Evolutionary conservation across 441 rosid species (phyloP).

Genomic region (Adansonia gregorii): DNA sequence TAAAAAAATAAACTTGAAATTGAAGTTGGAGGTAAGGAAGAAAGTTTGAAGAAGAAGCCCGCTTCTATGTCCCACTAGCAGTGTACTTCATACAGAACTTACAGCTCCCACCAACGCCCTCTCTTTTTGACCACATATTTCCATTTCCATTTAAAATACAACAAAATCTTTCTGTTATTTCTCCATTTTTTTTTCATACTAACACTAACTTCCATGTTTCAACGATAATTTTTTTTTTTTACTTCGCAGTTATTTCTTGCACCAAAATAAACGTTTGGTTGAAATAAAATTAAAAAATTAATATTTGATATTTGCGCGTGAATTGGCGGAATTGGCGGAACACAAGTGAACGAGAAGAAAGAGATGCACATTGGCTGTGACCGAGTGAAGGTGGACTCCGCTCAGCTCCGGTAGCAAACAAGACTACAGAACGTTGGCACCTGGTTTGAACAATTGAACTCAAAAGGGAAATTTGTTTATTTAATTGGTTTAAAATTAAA

Average conservation of each 20-base stretch:
- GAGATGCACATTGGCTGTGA: no score
- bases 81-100: background rate
- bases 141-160: background rate
- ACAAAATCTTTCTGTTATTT: background rate
- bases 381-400: no score
- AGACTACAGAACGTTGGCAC: no score
- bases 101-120: background rate
- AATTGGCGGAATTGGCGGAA: constrained; percentile 28
- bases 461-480: no score
- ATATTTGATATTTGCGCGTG: constrained; percentile 15
- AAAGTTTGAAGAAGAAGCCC: constrained; percentile 31
- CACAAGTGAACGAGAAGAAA: no score
- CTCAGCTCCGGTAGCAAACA: constrained; percentile 13
- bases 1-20: background rate
- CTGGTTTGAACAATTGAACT: no score
- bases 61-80: constrained; percentile 34
- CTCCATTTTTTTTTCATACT: background rate
- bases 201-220: background rate
- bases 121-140: constrained; percentile 27
- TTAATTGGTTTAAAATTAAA: no score
- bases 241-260: background rate
- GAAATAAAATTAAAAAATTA: background rate
- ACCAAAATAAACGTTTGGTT: background rate
- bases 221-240: background rate
- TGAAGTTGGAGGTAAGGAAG: no score